Evolutionary conservation across 139 green algal species (phyloP), one percentile per base, ranked within the genome.

Genomic region (Monoraphidium neglectum): DNA sequence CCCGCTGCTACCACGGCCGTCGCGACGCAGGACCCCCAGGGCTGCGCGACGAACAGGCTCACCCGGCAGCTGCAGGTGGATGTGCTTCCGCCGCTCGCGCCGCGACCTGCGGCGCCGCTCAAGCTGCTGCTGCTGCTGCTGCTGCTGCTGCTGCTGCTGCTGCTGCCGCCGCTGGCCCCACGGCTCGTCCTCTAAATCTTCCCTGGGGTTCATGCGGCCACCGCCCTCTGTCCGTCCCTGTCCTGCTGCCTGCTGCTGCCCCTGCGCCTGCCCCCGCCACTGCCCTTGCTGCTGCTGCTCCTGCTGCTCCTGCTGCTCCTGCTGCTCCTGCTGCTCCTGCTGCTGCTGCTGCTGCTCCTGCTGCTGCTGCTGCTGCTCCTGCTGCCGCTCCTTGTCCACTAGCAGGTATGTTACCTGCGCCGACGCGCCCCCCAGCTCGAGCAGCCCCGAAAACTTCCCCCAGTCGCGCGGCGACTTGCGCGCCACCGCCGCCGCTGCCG

Each of bases 401-500:
- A 30, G 57, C 47, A 82, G 33, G 15, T 77, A 70, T 35, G 76
- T 90, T 32, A 90, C 57, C 78, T 90, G 86, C n/a, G 86, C 80
- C 24, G 70, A 83, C 43, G 86, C 86, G 8, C 86, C 86, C 1
- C 86, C 86, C 74, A 90, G 74, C 67, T 90, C 86, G 38, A 90
- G 49, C 35, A 90, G 77, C 0, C 74, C 75, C 43, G 68, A 79
- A 57, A 77, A 82, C 56, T 63, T 5, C 56, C 10, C 56, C 56
- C 26, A 30, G 26, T 30, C 56, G 26, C 26, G 26, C 56, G 56
- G 26, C 56, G 56, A 30, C 56, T 36, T 32, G 26, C 24, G 56
- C 12, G 24, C 56, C 56, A 32, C 56, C 56, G 51, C 68, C 13
- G 12, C 18, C 68, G 21, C 49, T 46, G 3, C 46, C 67, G 53